Evolutionary conservation across 2,329 filamentous ascomycete species (phyloP), one percentile per base, ranked within the genome.

Genomic region (Rhinocladiella mackenziei): DNA sequence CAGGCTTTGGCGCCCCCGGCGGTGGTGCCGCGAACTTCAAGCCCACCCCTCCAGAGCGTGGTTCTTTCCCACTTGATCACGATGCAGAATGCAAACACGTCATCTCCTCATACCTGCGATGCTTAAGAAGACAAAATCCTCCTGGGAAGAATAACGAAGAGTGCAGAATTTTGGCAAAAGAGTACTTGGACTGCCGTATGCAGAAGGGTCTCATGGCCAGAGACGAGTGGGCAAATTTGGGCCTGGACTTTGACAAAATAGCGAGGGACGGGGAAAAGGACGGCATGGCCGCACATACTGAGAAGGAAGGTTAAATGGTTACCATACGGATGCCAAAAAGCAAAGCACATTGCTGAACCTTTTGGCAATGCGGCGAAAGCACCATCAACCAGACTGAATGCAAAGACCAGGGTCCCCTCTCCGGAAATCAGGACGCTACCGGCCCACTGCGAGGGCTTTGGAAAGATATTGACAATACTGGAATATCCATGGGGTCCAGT

Each of bases 1-100:
- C 55, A 18, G 55, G 80, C 65, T 87, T 88, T 61, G 85, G 85
- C 55, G 75, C 78, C 52, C 85, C 84, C 19, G 85, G 85, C 53
- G 80, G 81, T 48, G 73, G 77, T 19, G 74, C 77, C 51, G 71
- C 77, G 54, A 74, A 76, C 62, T 68, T 74, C 46, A 87, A 85
- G 62, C 85, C 85, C 40, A 80, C 75, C 15, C 85, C 85, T 45
- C 91, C 91, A 4, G 86, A 96, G 65, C 82, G 89, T 58, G 91
- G 91, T 43, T 94, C 87, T 59, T 97, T 97, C 62, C 91, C 91
- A n/a, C 80, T 97, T 43, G 91, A 97, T 66, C 89, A 96, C 60
- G 89, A 95, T 65, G 88, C 88, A 60, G 92, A 98, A 72, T 98
- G 92, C 75, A 96, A 91, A 65, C 73, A 83, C 46, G 78, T 94